phyloP scores from a whole-genome alignment of 768 basidiomycete genomes.

The Cyclocybe aegerita region DNA sequence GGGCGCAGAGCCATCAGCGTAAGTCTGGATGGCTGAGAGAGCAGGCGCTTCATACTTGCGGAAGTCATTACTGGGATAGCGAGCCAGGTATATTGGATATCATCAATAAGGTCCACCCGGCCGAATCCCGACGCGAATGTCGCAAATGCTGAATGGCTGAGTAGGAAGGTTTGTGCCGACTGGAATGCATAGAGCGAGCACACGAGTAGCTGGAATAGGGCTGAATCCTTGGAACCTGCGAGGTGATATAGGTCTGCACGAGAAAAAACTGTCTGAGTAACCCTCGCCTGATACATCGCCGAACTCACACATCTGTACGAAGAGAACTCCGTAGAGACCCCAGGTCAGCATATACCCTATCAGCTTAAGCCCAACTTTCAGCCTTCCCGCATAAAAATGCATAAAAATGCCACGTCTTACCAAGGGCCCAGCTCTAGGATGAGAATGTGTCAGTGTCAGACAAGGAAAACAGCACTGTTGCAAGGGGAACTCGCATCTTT shows the following conservation, averaged over 20 bases:
- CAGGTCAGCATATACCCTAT: conserved; percentile 6
- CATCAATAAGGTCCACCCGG: neutral
- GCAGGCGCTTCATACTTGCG: neutral
- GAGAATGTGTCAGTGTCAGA: neutral
- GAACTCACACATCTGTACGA: conserved; percentile 10
- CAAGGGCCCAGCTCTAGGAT: conserved; percentile 7
- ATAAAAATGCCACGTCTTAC: neutral
- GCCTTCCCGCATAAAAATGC: neutral
- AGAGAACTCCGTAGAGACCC: conserved; percentile 9
- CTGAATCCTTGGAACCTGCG: conserved; percentile 3
- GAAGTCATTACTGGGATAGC: conserved; percentile 2
- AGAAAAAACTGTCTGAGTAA: neutral
- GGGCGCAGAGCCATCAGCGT: too few relatives aligned
- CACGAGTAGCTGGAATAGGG: neutral
- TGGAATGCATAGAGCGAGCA: neutral
- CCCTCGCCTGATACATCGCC: too few relatives aligned
- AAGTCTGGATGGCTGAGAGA: neutral
- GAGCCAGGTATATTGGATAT: conserved; percentile 3
- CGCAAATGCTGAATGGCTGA: conserved; percentile 3
- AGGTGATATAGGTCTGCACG: conserved; percentile 3
- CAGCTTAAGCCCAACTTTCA: conserved; percentile 1
- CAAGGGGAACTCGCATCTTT: conserved; percentile 4
- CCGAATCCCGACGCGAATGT: conserved; percentile 3
- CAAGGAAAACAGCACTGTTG: neutral
- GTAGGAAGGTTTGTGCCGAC: neutral